Evolutionary conservation across 371 early-diverging fungal genomes (phyloP), one percentile per base, ranked within the genome.

Genomic region (Phascolomyces articulosus): DNA sequence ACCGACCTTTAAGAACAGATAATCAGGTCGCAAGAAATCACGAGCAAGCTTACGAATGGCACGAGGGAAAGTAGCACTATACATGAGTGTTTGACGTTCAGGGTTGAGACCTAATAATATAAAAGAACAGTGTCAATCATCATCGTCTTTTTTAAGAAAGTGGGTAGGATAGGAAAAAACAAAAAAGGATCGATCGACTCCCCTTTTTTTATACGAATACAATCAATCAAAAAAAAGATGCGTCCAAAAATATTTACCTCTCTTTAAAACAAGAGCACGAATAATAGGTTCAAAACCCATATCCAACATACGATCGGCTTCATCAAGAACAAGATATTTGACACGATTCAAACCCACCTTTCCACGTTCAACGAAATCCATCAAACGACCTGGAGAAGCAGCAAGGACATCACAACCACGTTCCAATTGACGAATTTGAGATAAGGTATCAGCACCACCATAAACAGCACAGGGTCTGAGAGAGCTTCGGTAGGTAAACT

Each of bases 231-330:
- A 34, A 28, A 44, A 20, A 15, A 23, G 4, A 44, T 18, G 16
- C 16, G 8, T 44, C 11, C n/a, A n/a, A n/a, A n/a, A n/a, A n/a
- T 90, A 49, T 67, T 65, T 70, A 68, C 72, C 76, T 62, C 94
- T 91, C 78, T 94, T 92, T 55, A 91, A 90, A 27, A 98, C 91
- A 67, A 99, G 95, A 68, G 86, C 87, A 71, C 96, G 90, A 31
- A 99, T 87, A 71, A 97, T 92, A 24, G 93, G 89, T 84, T 99
- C 99, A 78, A 99, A 99, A 60, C 99, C 99, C 98, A 98, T 98
- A 75, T 99, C 99, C 64, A 99, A 78, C 98, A 98, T 98, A 63
- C 98, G 86, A 71, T 98, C 98, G 10, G 97, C 98, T 72, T 99
- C 99, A 80, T 99, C 99, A 64, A 99, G 84, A 55, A 99, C 94